Evolutionary conservation across 495 filamentous ascomycete genomes (phyloP).

Genomic region (Podospora australis): DNA sequence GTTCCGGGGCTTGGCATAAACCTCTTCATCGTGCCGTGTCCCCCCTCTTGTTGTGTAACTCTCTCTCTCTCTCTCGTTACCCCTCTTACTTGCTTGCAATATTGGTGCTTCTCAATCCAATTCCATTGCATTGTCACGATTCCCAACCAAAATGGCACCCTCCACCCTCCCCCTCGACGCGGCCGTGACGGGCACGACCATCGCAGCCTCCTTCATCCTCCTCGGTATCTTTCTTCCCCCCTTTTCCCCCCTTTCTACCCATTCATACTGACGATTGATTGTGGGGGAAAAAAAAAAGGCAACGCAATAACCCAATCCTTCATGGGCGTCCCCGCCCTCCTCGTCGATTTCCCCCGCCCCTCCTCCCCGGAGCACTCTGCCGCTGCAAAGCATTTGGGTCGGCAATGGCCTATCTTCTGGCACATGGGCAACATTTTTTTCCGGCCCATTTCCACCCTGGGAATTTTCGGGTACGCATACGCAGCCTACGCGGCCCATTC

Average conservation of each 20-base stretch:
- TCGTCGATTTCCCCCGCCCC: conserved; percentile 41
- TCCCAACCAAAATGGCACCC: no score
- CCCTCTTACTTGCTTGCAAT: no score
- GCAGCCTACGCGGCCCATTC: conserved; percentile 24
- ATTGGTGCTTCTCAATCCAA: no score
- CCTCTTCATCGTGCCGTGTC: no score
- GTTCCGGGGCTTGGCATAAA: no score
- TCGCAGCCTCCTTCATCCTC: conserved; percentile 2
- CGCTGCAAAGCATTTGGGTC: conserved; percentile 35
- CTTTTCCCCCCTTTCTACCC: no score
- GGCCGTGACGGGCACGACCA: neutral
- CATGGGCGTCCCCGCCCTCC: conserved; percentile 43
- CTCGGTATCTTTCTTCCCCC: no score
- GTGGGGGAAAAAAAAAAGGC: conserved; percentile 23
- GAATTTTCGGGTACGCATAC: conserved; percentile 41
- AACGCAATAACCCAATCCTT: conserved; percentile 48
- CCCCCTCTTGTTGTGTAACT: no score
- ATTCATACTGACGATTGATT: neutral
- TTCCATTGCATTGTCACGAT: no score
- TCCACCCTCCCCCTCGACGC: neutral
- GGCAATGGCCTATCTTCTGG: conserved; percentile 46
- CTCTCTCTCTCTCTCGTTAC: no score
- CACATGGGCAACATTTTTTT: conserved; percentile 43
- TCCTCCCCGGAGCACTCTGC: conserved; percentile 31
- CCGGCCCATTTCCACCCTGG: conserved; percentile 41